Conservation (phyloP, 495 filamentous ascomycete species). For the Aspergillus diversus region DNA sequence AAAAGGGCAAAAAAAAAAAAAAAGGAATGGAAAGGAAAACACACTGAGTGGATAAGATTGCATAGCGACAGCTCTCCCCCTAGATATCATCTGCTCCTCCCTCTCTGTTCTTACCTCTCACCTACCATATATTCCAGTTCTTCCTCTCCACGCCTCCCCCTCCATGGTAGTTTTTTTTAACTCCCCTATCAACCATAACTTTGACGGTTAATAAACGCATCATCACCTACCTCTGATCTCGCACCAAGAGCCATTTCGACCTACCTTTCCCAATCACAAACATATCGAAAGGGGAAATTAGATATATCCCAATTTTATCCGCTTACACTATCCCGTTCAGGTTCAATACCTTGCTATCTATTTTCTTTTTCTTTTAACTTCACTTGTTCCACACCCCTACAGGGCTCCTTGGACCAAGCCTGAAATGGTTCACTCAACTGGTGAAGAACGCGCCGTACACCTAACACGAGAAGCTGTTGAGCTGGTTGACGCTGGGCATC, state of each 20-base stretch:
- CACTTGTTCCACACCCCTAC: slow-evolving; percentile 13
- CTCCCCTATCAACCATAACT: slow-evolving; percentile 24
- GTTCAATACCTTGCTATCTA: not conserved
- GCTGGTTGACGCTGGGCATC: slow-evolving; percentile 51
- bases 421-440: slow-evolving; percentile 54
- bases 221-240: slow-evolving; percentile 1
- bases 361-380: not conserved
- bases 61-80: not conserved
- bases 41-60: not conserved
- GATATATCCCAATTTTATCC: not conserved
- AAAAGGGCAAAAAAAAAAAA: slow-evolving; percentile 4
- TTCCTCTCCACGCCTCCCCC: slow-evolving; percentile 12
- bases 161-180: slow-evolving; percentile 25
- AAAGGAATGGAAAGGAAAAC: not conserved
- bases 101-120: slow-evolving; percentile 12
- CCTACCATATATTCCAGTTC: slow-evolving; percentile 17
- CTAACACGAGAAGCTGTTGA: slow-evolving; percentile 55
- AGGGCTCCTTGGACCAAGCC: slow-evolving; percentile 27
- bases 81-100: slow-evolving; percentile 8
- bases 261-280: too few relatives aligned
- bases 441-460: slow-evolving; percentile 53
- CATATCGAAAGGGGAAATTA: too few relatives aligned
- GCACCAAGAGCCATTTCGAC: slow-evolving; percentile 5
- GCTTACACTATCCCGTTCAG: slow-evolving; percentile 3
- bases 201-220: slow-evolving; percentile 23